phyloP scores from a whole-genome alignment of 116 monocot genomes.

The Iris pallida region DNA sequence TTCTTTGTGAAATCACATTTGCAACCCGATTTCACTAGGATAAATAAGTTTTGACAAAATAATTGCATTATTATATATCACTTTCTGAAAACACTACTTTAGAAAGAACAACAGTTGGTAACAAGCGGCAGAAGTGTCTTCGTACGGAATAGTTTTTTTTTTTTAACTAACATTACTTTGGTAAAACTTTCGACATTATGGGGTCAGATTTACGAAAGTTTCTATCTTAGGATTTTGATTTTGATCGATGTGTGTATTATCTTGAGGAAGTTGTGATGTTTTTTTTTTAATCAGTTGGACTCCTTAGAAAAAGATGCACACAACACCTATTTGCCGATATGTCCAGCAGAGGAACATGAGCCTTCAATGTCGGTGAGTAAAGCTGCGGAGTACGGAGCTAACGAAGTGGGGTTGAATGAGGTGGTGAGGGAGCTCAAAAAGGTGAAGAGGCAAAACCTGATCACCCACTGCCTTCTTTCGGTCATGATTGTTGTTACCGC shows the following conservation, averaged over 20 bases:
- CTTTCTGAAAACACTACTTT: too few relatives aligned
- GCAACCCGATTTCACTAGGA: too few relatives aligned
- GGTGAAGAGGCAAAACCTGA: constrained; percentile 59
- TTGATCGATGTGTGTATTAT: not conserved
- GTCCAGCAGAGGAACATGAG: constrained; percentile 2
- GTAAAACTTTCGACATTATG: not conserved
- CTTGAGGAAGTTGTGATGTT: not conserved
- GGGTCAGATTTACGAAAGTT: not conserved
- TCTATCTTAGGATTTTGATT: not conserved
- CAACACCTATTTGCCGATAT: not conserved
- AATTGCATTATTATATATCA: too few relatives aligned
- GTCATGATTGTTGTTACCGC: constrained; percentile 39
- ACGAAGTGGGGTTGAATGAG: constrained; percentile 24
- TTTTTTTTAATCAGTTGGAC: constrained; percentile 21
- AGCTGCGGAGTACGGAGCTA: not conserved
- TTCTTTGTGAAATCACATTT: too few relatives aligned
- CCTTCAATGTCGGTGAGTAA: not conserved
- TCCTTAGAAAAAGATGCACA: constrained; percentile 8
- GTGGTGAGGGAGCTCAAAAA: constrained; percentile 42
- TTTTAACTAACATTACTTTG: too few relatives aligned
- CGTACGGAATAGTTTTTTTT: too few relatives aligned
- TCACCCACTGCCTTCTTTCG: constrained; percentile 64
- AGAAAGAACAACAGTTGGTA: too few relatives aligned
- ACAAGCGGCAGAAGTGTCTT: too few relatives aligned
- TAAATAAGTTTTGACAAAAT: too few relatives aligned